Evolutionary conservation across 208 protist species (phyloP).

Genomic region (Acanthamoeba culbertsoni): DNA sequence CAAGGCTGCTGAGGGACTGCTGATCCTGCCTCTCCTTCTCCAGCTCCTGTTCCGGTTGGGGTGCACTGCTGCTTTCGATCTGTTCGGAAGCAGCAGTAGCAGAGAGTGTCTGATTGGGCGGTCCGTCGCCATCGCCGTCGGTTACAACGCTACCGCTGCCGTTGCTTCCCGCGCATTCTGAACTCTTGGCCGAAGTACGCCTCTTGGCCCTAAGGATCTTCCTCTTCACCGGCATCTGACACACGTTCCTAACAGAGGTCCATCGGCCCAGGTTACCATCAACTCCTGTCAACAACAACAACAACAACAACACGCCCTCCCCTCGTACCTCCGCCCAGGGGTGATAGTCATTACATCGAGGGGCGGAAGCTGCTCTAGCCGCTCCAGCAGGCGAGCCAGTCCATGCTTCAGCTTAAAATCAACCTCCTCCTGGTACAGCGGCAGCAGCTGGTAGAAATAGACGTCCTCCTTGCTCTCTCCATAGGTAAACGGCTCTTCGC

Average conservation of each 20-base stretch:
- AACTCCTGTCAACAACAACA: neutral
- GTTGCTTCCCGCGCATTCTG: neutral
- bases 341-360: constrained; percentile 45
- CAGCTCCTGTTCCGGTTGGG: too few relatives aligned
- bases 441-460: constrained; percentile 56
- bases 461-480: constrained; percentile 48
- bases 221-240: constrained; percentile 41
- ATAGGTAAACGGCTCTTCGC: neutral
- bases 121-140: too few relatives aligned
- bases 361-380: constrained; percentile 31
- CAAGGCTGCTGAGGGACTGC: too few relatives aligned
- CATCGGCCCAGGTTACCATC: neutral
- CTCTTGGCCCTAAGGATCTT: constrained; percentile 31
- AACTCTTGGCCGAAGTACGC: neutral
- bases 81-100: neutral
- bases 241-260: neutral
- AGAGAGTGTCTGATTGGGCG: too few relatives aligned
- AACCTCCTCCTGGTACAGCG: constrained; percentile 52
- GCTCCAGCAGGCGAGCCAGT: neutral
- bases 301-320: neutral
- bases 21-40: too few relatives aligned
- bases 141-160: too few relatives aligned
- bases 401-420: constrained; percentile 52
- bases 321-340: neutral
- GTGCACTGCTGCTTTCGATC: too few relatives aligned